phyloP scores from a whole-genome alignment of 352 stramenopile species.

The Phytophthora sp. region DNA sequence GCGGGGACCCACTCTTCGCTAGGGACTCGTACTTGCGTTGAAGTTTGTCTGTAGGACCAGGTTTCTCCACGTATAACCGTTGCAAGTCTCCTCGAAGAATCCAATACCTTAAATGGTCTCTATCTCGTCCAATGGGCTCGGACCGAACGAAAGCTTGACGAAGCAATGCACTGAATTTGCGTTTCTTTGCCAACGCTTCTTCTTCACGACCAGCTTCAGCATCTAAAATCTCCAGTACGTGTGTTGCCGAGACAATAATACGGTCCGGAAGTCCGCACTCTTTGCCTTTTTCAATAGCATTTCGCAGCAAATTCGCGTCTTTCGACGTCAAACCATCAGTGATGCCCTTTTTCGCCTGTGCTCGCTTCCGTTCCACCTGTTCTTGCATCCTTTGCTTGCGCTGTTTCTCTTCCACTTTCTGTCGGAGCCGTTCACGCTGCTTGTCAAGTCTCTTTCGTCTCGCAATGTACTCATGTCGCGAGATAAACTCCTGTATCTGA shows the following conservation, averaged over 20 bases:
- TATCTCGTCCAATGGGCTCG: conserved; percentile 74
- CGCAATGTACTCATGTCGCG: conserved; percentile 80
- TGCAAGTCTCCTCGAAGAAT: conserved; percentile 68
- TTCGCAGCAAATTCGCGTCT: conserved; percentile 55
- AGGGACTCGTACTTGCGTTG: conserved; percentile 56
- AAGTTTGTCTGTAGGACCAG: conserved; percentile 46
- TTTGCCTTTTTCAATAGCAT: conserved; percentile 73
- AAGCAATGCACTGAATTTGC: conserved; percentile 64
- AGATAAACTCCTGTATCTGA: conserved; percentile 68
- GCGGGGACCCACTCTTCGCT: conserved; percentile 32
- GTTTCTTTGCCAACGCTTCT: conserved; percentile 66
- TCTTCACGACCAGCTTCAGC: conserved; percentile 70
- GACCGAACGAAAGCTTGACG: conserved; percentile 77
- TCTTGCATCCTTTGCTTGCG: conserved; percentile 72
- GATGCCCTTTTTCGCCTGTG: conserved; percentile 68
- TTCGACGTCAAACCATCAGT: conserved; percentile 69
- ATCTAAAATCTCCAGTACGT: conserved; percentile 82
- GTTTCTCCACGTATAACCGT: conserved; percentile 76
- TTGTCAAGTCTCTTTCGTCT: conserved; percentile 76
- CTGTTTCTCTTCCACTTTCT: conserved; percentile 60
- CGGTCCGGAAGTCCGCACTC: conserved; percentile 67
- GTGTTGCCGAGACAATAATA: conserved; percentile 73
- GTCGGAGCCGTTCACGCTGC: conserved; percentile 66
- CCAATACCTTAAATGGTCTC: conserved; percentile 70
- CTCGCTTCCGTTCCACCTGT: conserved; percentile 67